phyloP scores from a whole-genome alignment of 2,329 filamentous ascomycete genomes.

The Aspergillus oerlinghausenensis region DNA sequence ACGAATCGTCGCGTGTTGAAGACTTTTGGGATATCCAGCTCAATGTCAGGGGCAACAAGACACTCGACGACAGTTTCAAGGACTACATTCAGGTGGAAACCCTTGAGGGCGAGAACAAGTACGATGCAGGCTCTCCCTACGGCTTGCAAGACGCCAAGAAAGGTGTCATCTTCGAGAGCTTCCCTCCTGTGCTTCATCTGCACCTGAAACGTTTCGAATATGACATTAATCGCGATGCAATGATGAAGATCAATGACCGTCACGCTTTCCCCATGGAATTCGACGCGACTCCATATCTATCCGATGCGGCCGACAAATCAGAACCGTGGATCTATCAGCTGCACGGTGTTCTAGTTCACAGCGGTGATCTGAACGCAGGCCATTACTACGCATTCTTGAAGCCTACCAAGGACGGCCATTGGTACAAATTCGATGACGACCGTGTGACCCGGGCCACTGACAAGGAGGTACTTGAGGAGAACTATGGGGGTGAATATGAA shows the following conservation, averaged over 20 bases:
- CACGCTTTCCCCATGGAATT: slow-evolving; percentile 48
- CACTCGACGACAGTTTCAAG: slow-evolving; percentile 86
- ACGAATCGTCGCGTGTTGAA: slow-evolving; percentile 90
- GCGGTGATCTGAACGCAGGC: slow-evolving; percentile 91
- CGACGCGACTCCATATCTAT: slow-evolving; percentile 74
- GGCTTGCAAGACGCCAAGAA: slow-evolving; percentile 96
- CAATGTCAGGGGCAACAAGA: slow-evolving; percentile 92
- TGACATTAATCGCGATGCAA: slow-evolving; percentile 89
- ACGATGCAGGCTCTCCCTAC: slow-evolving; percentile 83
- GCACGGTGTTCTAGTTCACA: slow-evolving; percentile 93
- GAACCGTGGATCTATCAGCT: slow-evolving; percentile 89
- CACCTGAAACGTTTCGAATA: slow-evolving; percentile 98
- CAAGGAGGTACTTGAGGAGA: slow-evolving; percentile 90
- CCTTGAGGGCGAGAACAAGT: slow-evolving; percentile 97
- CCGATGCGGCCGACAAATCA: slow-evolving; percentile 77
- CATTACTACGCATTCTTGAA: slow-evolving; percentile 98
- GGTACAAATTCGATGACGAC: slow-evolving; percentile 97
- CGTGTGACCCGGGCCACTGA: slow-evolving; percentile 91
- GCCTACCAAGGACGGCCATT: slow-evolving; percentile 85
- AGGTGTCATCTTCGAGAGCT: slow-evolving; percentile 93
- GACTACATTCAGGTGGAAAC: slow-evolving; percentile 97
- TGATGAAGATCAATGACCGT: slow-evolving; percentile 81
- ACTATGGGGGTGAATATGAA: slow-evolving; percentile 85
- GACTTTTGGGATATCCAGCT: slow-evolving; percentile 99
- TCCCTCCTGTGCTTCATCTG: slow-evolving; percentile 88